phyloP scores from a whole-genome alignment of 805 yeast species.

The Huiozyma naganishii region DNA sequence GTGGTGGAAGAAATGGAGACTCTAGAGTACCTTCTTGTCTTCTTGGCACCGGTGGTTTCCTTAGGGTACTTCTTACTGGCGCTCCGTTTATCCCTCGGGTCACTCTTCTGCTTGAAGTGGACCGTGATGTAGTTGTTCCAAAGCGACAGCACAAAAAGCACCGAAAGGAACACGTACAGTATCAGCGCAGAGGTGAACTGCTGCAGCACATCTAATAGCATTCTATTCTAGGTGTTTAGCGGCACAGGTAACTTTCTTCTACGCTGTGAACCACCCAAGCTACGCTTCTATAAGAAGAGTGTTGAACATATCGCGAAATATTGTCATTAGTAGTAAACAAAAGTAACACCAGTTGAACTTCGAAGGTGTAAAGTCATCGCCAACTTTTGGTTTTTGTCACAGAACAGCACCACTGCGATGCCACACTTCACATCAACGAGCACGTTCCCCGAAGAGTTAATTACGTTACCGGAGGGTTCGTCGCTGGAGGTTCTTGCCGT shows the following conservation, averaged over 20 bases:
- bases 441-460: background rate
- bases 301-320: too few species aligned
- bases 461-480: background rate
- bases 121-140: slow-evolving; percentile 23
- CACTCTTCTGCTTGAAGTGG: slow-evolving; percentile 16
- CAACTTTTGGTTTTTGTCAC: too few species aligned
- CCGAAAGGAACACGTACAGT: slow-evolving; percentile 12
- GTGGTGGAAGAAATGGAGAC: slow-evolving; percentile 13
- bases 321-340: too few species aligned
- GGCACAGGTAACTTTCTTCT: background rate
- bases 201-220: slow-evolving; percentile 4
- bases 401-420: too few species aligned
- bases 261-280: background rate
- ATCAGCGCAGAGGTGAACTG: slow-evolving; percentile 4
- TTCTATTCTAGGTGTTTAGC: background rate
- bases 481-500: slow-evolving; percentile 8
- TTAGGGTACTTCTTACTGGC: slow-evolving; percentile 10
- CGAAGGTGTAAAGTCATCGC: too few species aligned
- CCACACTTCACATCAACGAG: too few species aligned
- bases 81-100: slow-evolving; percentile 23
- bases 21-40: slow-evolving; percentile 7
- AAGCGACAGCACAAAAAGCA: slow-evolving; percentile 20
- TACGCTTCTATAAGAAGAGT: background rate
- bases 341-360: too few species aligned
- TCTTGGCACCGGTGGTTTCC: slow-evolving; percentile 3